These are phyloP conservation scores for Neocallimastix lanati DNA, from an alignment of 192 early-diverging fungal species.

Conservation along the genomic window DNA sequence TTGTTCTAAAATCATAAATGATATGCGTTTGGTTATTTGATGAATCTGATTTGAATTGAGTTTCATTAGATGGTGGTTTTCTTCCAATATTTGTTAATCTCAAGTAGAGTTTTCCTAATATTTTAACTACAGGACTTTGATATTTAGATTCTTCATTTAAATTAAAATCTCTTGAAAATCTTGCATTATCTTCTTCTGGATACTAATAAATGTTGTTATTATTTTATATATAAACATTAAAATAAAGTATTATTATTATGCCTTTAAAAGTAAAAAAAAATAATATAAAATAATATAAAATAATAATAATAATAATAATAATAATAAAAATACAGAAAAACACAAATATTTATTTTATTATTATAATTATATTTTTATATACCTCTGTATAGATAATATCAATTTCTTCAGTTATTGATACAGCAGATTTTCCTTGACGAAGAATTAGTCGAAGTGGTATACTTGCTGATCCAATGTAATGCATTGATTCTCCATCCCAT, in stretches of 20 bases:
- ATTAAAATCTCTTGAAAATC: background rate
- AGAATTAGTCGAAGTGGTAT: background rate
- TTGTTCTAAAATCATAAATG: background rate
- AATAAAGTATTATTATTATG: too few species aligned
- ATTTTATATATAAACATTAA: too few species aligned
- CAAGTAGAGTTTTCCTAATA: background rate
- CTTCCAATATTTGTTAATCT: background rate
- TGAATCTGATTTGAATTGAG: background rate
- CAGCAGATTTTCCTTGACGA: background rate
- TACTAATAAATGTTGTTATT: background rate
- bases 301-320: too few species aligned
- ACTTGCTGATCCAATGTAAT: background rate
- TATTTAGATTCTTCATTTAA: background rate
- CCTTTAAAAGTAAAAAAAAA: too few species aligned
- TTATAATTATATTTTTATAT: too few species aligned
- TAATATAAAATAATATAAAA: too few species aligned
- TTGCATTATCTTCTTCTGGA: background rate
- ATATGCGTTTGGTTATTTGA: background rate
- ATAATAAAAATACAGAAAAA: too few species aligned
- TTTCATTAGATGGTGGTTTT: background rate
- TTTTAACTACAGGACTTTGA: background rate
- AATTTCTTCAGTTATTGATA: background rate
- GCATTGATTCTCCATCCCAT: background rate
- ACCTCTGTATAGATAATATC: background rate
- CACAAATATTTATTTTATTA: too few species aligned